Evolutionary conservation across 176 grass and related monocot species (phyloP).

Genomic region (Guadua angustifolia): DNA sequence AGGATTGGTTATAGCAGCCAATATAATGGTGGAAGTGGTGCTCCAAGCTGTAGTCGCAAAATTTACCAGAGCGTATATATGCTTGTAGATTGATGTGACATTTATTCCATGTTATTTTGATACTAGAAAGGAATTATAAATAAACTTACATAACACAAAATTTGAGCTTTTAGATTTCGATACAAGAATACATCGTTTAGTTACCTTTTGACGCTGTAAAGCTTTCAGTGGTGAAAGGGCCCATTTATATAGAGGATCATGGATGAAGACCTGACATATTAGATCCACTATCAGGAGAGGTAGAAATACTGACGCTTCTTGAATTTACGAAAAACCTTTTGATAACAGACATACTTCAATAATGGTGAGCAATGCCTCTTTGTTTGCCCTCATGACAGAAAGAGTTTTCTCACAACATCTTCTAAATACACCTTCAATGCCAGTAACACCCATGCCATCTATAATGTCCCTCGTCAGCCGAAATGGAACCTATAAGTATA

Average conservation of each 20-base stretch:
- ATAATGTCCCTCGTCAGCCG: slow-evolving; percentile 84
- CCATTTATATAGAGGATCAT: slow-evolving; percentile 99
- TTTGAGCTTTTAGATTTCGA: background rate
- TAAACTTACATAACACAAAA: background rate
- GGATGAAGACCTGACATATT: slow-evolving; percentile 76
- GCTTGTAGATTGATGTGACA: background rate
- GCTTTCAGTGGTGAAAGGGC: slow-evolving; percentile 96
- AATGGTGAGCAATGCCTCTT: slow-evolving; percentile 90
- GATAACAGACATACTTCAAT: slow-evolving; percentile 69
- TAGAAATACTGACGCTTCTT: slow-evolving; percentile 1
- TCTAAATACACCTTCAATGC: slow-evolving; percentile 92
- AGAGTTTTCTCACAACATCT: slow-evolving; percentile 96
- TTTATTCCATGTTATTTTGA: background rate
- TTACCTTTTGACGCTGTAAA: slow-evolving; percentile 93
- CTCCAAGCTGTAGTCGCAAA: background rate
- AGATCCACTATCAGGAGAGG: slow-evolving; percentile 31
- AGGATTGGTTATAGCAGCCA: background rate
- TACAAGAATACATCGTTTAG: background rate
- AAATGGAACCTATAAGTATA: slow-evolving; percentile 75
- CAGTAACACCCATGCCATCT: slow-evolving; percentile 96
- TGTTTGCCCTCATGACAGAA: slow-evolving; percentile 88
- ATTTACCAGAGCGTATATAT: background rate
- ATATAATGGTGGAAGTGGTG: background rate
- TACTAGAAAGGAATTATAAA: background rate
- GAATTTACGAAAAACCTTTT: slow-evolving; percentile 20